Conservation (phyloP, 2,329 filamentous ascomycete species). For the Colletotrichum scovillei region DNA sequence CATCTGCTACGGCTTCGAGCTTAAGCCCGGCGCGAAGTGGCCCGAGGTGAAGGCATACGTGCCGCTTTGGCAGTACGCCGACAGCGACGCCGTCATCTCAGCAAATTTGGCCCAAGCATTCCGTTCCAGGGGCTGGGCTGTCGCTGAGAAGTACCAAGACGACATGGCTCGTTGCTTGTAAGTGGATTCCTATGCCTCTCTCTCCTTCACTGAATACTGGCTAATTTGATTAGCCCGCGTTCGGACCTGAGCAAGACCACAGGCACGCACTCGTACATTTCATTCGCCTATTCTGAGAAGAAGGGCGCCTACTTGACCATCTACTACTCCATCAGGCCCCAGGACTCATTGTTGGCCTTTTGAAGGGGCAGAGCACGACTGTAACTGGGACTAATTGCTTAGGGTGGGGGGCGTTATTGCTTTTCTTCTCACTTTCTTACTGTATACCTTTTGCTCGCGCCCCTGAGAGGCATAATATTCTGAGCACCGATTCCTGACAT, state of each 20-base stretch:
- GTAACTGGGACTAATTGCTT: background rate
- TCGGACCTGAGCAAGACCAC: conserved; percentile 10
- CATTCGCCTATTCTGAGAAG: conserved; percentile 37
- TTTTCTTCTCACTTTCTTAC: background rate
- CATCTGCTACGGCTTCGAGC: conserved; percentile 42
- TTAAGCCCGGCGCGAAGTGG: conserved; percentile 38
- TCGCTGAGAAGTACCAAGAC: conserved; percentile 31
- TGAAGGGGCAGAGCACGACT: background rate
- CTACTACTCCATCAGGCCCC: conserved; percentile 37
- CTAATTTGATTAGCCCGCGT: conserved; percentile 17
- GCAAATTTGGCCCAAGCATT: conserved; percentile 32
- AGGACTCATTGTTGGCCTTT: conserved; percentile 24
- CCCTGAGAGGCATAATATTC: background rate
- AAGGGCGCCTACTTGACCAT: conserved; percentile 38
- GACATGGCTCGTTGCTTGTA: conserved; percentile 30
- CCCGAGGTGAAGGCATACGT: conserved; percentile 43
- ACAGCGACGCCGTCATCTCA: conserved; percentile 32
- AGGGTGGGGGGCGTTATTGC: background rate
- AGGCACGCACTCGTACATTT: conserved; percentile 37
- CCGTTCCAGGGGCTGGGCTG: conserved; percentile 30
- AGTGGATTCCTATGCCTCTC: background rate
- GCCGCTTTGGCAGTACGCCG: conserved; percentile 40
- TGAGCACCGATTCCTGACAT: background rate
- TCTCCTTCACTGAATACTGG: conserved; percentile 1
- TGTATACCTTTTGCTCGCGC: background rate